Base-by-base conservation (phyloP, 2,329 filamentous ascomycete genomes). In the Sporothrix brasiliensis region DNA sequence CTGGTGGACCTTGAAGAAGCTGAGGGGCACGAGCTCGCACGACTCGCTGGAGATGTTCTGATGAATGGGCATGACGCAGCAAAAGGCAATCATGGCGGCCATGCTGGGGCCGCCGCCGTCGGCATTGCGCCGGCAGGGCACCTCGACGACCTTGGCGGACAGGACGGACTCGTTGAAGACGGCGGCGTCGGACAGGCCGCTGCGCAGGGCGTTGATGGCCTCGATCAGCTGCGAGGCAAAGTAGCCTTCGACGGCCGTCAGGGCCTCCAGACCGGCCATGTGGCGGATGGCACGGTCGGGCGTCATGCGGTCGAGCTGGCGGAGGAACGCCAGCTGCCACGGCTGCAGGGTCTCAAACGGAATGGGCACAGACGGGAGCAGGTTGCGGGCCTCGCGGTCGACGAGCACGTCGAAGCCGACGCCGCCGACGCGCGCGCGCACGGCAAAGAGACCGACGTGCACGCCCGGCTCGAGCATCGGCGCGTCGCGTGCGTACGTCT, bases 391-490 rank as follows among this genome's bases (percentile, higher is more conserved):
- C 7, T 83, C 81, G 58, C 83, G 85, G 67, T 84, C 82, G 21
- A 89, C 88, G 16, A 91, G 80, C 6, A 92, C 82, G 72, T 91
- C 87, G 73, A 91, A 91, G 7, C 87, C 87, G 70, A 83, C 81
- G 61, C 80, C 81, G 47, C 83, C 82, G 10, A 86, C 80, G 2
- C 83, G 79, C 2, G 86, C 85, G 52, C 84, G 81, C 53, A 88
- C 80, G 2, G 84, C 86, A 73, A 89, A 90, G 69, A 88, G 82
- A 52, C 85, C 86, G 1, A 89, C 70, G 73, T 89, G 86, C 10
- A 88, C 83, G 1, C 85, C 86, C 0, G 85, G 80, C 7, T 83
- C 80, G 21, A 86, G 78, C 74, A 84, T 83, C 10, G 79, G 81
- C 70, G 78, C 81, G 73, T 79, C 79, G 70, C 80, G 80, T 2